phyloP scores from a whole-genome alignment of 108 stramenopile genomes.

The Aurantiochytrium sp. region DNA sequence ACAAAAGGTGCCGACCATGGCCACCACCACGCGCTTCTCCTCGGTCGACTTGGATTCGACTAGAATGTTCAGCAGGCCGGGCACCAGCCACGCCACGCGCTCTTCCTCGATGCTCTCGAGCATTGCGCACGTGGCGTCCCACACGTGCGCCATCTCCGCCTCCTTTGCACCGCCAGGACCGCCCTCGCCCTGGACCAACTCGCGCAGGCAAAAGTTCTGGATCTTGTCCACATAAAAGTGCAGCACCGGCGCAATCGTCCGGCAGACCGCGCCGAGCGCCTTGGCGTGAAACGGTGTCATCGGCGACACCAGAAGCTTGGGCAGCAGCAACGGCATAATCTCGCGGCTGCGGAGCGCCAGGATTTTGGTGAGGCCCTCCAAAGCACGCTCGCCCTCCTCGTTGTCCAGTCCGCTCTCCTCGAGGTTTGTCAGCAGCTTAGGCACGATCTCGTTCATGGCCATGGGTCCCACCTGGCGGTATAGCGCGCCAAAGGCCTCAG shows the following conservation, averaged over 20 bases:
- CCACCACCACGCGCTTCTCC: constrained; percentile 65
- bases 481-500: constrained; percentile 86
- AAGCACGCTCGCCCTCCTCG: constrained; percentile 65
- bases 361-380: constrained; percentile 87
- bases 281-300: constrained; percentile 74
- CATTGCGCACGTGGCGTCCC: constrained; percentile 63
- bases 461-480: constrained; percentile 74
- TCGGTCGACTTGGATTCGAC: constrained; percentile 67
- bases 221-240: constrained; percentile 74
- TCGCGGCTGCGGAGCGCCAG: constrained; percentile 80
- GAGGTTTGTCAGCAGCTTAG: constrained; percentile 73
- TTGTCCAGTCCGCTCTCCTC: constrained; percentile 53
- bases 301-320: constrained; percentile 73
- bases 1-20: constrained; percentile 67
- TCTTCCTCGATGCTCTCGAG: constrained; percentile 63
- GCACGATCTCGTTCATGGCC: constrained; percentile 87
- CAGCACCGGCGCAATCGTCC: constrained; percentile 74
- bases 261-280: constrained; percentile 79
- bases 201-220: constrained; percentile 47
- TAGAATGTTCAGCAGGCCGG: constrained; percentile 70
- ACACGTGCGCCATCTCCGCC: constrained; percentile 31
- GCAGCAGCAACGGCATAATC: constrained; percentile 85
- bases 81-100: constrained; percentile 73
- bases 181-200: constrained; percentile 59
- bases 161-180: constrained; percentile 58